phyloP scores from a whole-genome alignment of 2,329 filamentous ascomycete species.

The Capronia americana region DNA sequence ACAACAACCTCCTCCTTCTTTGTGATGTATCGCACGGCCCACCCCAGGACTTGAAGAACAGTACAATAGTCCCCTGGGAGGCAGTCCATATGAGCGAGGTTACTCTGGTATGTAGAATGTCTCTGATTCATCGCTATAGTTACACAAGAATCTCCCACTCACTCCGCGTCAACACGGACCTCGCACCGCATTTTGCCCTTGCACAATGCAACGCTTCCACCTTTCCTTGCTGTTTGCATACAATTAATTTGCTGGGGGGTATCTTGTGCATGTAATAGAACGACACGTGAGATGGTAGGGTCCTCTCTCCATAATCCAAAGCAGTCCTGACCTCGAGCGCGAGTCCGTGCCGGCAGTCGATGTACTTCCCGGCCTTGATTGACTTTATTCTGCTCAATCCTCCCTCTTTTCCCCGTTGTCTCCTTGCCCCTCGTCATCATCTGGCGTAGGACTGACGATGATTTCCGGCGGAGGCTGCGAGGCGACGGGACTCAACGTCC shows the following conservation, averaged over 20 bases:
- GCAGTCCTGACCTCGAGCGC: constrained; percentile 1
- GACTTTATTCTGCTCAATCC: background rate
- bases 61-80: background rate
- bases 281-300: constrained; percentile 13
- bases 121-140: constrained; percentile 9
- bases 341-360: background rate
- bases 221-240: constrained; percentile 7
- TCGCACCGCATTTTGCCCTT: background rate
- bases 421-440: constrained; percentile 27
- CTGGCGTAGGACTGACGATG: constrained; percentile 40
- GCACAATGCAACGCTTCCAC: constrained; percentile 6
- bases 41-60: background rate
- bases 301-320: constrained; percentile 13
- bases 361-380: constrained; percentile 6
- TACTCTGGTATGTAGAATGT: background rate
- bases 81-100: background rate
- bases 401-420: constrained; percentile 15
- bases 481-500: constrained; percentile 29
- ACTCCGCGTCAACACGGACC: background rate
- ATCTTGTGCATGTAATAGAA: constrained; percentile 21
- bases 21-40: background rate
- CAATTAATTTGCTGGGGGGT: constrained; percentile 23
- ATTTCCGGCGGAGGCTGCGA: constrained; percentile 37
- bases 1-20: background rate
- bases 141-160: constrained; percentile 13